A percentile compares a stretch with the other conserved stretches of the same genome.
phyloP scores from a whole-genome alignment of 2,329 filamentous ascomycete species.

The Fusarium irregulare region DNA sequence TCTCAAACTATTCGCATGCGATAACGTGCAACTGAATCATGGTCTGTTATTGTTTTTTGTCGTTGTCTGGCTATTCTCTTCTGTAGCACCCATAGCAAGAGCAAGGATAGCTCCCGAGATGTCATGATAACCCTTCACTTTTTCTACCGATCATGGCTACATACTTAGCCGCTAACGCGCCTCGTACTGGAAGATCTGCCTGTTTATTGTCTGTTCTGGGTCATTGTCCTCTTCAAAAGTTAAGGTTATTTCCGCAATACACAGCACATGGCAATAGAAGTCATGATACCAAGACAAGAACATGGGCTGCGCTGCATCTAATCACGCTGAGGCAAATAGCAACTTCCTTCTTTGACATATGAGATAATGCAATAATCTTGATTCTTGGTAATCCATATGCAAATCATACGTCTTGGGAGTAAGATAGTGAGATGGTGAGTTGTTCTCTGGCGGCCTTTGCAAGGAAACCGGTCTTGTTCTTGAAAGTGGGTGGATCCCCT shows the following conservation, averaged over 20 bases:
- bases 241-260: background rate
- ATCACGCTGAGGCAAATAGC: background rate
- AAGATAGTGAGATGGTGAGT: conserved; percentile 9
- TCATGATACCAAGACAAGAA: conserved; percentile 14
- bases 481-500: conserved; percentile 40
- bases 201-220: background rate
- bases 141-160: background rate
- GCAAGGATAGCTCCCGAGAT: background rate
- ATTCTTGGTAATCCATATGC: conserved; percentile 21
- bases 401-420: conserved; percentile 39
- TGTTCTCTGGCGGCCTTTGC: conserved; percentile 34
- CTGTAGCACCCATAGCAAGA: background rate
- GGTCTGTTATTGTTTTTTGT: background rate
- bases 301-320: conserved; percentile 6
- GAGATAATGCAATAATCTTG: background rate
- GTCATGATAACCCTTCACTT: conserved; percentile 10
- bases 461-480: conserved; percentile 40
- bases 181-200: conserved; percentile 2
- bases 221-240: conserved; percentile 10
- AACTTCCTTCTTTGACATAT: background rate
- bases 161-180: conserved; percentile 12
- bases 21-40: background rate
- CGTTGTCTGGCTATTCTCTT: background rate
- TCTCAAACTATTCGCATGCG: background rate
- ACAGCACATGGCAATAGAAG: conserved; percentile 1